These are phyloP conservation scores for Curvularia sp. DNA, from an alignment of 2,329 filamentous ascomycete genomes.

Conservation along the genomic window DNA sequence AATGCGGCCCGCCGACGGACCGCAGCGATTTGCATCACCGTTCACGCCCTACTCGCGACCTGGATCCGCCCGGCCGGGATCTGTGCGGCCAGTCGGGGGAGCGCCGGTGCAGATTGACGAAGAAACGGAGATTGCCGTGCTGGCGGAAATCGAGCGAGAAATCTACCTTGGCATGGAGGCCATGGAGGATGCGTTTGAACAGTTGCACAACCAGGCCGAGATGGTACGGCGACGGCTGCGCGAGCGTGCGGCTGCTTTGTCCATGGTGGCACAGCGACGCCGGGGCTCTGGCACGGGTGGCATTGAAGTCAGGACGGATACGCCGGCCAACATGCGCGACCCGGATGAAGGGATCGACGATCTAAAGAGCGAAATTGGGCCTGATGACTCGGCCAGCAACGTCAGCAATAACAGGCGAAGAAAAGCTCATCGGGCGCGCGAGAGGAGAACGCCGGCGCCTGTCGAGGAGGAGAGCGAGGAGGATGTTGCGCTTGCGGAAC, in stretches of 20 bases:
- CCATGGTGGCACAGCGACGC: conserved; percentile 67
- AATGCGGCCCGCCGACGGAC: conserved; percentile 51
- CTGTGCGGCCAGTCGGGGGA: conserved; percentile 50
- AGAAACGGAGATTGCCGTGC: conserved; percentile 87
- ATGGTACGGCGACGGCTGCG: conserved; percentile 78
- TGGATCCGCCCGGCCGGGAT: conserved; percentile 32
- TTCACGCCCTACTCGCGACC: conserved; percentile 52
- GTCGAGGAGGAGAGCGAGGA: conserved; percentile 64
- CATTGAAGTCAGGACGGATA: conserved; percentile 56
- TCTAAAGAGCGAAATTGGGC: conserved; percentile 64
- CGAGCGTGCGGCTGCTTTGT: conserved; percentile 81
- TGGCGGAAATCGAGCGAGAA: conserved; percentile 90
- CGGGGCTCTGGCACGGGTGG: conserved; percentile 56
- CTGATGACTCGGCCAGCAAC: conserved; percentile 82
- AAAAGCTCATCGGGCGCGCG: conserved; percentile 70
- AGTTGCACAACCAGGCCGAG: conserved; percentile 85
- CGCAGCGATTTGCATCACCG: conserved; percentile 53
- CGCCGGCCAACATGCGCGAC: conserved; percentile 54
- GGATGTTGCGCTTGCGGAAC: conserved; percentile 36
- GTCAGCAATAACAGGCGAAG: conserved; percentile 74
- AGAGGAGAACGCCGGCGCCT: conserved; percentile 74
- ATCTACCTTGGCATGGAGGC: conserved; percentile 95
- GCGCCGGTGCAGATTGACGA: conserved; percentile 89
- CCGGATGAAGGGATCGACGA: conserved; percentile 51
- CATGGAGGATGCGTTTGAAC: conserved; percentile 92